Evolutionary conservation across 805 yeast species (phyloP), one percentile per base, ranked within the genome.

Genomic region (Tetrapisispora phaffii): DNA sequence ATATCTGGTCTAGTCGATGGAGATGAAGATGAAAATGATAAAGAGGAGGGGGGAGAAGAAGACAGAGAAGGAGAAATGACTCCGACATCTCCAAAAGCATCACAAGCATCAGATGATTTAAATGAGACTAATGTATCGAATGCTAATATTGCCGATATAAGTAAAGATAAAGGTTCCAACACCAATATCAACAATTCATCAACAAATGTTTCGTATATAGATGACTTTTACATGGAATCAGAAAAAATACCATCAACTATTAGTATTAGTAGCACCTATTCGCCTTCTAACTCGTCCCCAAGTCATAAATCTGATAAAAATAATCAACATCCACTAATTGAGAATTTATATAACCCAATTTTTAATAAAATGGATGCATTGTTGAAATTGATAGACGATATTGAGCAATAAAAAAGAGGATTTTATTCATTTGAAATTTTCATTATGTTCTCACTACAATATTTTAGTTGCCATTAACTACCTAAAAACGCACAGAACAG

Each of bases 331-430:
- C 75, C 77, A 3, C 60, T 66, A 4, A 75, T 80, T 7, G 73
- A 71, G 39, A 72, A 71, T 20, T 67, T 79, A 58, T 81, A 79
- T 60, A 66, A 73, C 52, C 84, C 85, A 2, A 68, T 82, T 7
- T 66, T 80, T 41, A 70, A 70, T 21, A 74, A 73, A 50, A 63
- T 74, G 49, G 70, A 69, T 44, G 61, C 55, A 19, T 48, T 71
- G 7, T 46, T 65, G 39, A 52, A 47, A 47, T 53, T 60, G 44
- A 51, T 57, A 43, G 55, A 61, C 33, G 44, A 51, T 7, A 43
- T 56, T 22, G 51, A 47, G 34, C 44, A 45, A 21, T 21, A 43
- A 28, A 38, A 20, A 40, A 37, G 31, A n/a, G n/a, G n/a, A n/a
- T n/a, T n/a, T n/a, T n/a, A n/a, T n/a, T n/a, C n/a, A n/a, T n/a